These are phyloP conservation scores for Lupinus albus DNA, from an alignment of 306 rosid genomes.

Conservation along the genomic window DNA sequence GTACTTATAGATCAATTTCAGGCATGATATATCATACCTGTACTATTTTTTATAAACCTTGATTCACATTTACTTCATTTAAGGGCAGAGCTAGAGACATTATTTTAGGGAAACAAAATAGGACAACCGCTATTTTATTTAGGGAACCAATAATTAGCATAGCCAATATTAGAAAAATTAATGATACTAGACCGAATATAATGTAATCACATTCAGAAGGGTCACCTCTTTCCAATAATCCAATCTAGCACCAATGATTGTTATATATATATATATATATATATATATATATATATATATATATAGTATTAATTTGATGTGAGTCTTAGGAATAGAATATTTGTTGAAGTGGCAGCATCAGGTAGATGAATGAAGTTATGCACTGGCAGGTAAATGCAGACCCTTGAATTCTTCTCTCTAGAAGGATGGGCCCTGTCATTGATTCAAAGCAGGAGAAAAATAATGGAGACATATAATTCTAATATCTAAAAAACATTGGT, in stretches of 20 bases:
- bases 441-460: constrained; percentile 19
- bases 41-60: too few species aligned
- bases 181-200: not conserved
- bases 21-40: too few species aligned
- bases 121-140: not conserved
- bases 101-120: not conserved
- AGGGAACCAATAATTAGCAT: too few species aligned
- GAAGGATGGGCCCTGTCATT: constrained; percentile 20
- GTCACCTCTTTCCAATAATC: not conserved
- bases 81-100: not conserved
- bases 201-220: too few species aligned
- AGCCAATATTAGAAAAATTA: not conserved
- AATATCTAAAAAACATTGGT: too few species aligned
- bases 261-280: too few species aligned
- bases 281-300: too few species aligned
- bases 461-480: too few species aligned
- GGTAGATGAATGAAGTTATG: not conserved
- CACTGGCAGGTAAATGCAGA: constrained; percentile 4
- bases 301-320: too few species aligned
- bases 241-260: not conserved
- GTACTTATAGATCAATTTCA: too few species aligned
- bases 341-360: constrained; percentile 1
- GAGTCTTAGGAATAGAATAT: constrained; percentile 1
- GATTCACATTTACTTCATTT: too few species aligned
- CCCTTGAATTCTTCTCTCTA: constrained; percentile 25